These are phyloP conservation scores for Populus ilicifolia DNA, from an alignment of 345 rosid species.

Conservation along the genomic window DNA sequence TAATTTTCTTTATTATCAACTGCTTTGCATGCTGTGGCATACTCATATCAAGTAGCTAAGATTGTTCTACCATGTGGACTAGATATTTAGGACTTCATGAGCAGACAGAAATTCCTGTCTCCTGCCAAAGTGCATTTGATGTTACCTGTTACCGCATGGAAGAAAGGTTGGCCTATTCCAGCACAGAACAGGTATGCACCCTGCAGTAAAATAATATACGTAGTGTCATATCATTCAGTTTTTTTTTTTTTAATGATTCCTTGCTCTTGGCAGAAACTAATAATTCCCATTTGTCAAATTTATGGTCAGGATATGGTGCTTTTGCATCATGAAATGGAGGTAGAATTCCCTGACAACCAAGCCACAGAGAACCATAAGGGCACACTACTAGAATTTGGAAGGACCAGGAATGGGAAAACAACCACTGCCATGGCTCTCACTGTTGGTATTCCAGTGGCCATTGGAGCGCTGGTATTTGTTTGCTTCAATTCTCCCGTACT, in stretches of 20 bases:
- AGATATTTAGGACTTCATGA: conserved; percentile 76
- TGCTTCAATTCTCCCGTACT: not conserved
- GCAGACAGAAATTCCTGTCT: conserved; percentile 52
- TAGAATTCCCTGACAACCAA: conserved; percentile 61
- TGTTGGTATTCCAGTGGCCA: conserved; percentile 84
- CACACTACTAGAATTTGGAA: conserved; percentile 81
- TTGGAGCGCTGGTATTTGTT: conserved; percentile 72
- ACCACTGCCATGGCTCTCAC: conserved; percentile 86
- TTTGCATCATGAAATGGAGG: conserved; percentile 81
- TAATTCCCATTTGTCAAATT: not conserved
- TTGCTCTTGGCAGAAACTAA: not conserved
- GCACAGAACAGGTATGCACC: conserved; percentile 65
- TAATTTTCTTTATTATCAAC: not conserved
- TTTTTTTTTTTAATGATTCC: not conserved
- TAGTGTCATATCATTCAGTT: not conserved
- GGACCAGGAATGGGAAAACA: conserved; percentile 46
- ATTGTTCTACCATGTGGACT: conserved; percentile 17
- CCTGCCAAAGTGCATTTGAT: conserved; percentile 58
- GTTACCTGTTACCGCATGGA: conserved; percentile 75
- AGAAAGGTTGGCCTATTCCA: conserved; percentile 65
- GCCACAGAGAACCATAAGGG: conserved; percentile 52
- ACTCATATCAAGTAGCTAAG: not conserved
- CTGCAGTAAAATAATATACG: not conserved
- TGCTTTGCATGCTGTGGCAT: not conserved
- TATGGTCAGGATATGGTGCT: conserved; percentile 86